A percentile compares a stretch with the other conserved stretches of the same genome.
These are phyloP conservation scores for Ceratocystiopsis minuta DNA, from an alignment of 2,329 filamentous ascomycete species.

Conservation along the genomic window DNA sequence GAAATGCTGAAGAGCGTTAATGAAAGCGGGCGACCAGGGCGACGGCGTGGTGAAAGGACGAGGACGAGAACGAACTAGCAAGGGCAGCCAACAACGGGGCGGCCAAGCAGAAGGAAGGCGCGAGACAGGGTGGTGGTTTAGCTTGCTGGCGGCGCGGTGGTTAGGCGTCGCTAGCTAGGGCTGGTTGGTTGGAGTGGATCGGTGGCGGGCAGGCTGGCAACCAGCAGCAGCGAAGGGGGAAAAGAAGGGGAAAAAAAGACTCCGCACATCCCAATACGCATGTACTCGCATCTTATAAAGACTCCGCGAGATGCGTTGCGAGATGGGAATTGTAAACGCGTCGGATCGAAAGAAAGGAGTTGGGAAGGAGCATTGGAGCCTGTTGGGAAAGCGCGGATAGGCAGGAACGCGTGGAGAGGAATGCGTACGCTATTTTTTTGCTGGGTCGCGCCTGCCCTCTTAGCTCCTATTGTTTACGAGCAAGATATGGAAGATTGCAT, in stretches of 20 bases:
- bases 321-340: too few species aligned
- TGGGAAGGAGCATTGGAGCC: not conserved
- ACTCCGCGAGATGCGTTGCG: too few species aligned
- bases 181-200: slow-evolving; percentile 2
- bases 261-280: too few species aligned
- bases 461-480: not conserved
- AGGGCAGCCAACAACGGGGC: slow-evolving; percentile 1
- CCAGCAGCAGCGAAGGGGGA: slow-evolving; percentile 1
- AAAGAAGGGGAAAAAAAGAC: slow-evolving; percentile 1
- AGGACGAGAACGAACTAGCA: not conserved
- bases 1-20: slow-evolving; percentile 8
- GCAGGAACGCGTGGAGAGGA: too few species aligned
- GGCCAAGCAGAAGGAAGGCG: slow-evolving; percentile 5
- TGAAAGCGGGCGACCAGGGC: slow-evolving; percentile 1
- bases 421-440: not conserved
- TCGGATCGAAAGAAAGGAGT: not conserved
- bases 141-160: slow-evolving; percentile 1
- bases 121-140: slow-evolving; percentile 1
- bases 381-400: not conserved
- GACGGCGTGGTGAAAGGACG: not conserved
- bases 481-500: too few species aligned
- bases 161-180: not conserved
- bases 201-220: slow-evolving; percentile 7
- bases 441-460: slow-evolving; percentile 3
- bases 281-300: too few species aligned